Evolutionary conservation across 306 rosid genomes (phyloP), one percentile per base, ranked within the genome.

Genomic region (Sechiopsis laciniata): DNA sequence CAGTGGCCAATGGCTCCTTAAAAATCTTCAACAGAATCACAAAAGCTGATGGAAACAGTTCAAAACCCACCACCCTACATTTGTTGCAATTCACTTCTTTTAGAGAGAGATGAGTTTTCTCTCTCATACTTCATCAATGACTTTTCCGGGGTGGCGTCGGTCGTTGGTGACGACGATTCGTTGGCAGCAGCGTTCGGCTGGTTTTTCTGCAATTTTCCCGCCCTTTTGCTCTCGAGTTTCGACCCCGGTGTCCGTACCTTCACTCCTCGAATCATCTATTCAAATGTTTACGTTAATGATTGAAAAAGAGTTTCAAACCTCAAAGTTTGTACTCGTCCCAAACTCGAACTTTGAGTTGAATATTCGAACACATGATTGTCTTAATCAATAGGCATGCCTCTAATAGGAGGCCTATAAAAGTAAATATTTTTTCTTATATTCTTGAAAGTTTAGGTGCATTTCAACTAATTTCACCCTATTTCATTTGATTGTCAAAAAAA

Each of bases 211-310:
- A 84, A 75, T 78, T 91, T 91, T 75, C 86, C 92, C 4, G 83
- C 75, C 81, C 80, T 83, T 71, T 85, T 84, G 74, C 63, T 82
- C 80, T 90, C 98, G 53, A 90, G 55, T 74, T 89, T 94, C 24
- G 76, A 54, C 54, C 92, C 96, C 19, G 77, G 86, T 82, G 89
- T 90, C 81, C 96, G 80, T 64, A 91, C 99, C 75, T 91, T 91
- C 77, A 94, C 99, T 83, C 99, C 99, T 86, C 97, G 86, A 71
- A 94, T 94, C 99, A 94, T 83, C 98, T 86, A 60, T 76, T 67
- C 0, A 2, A 35, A 14, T 14, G 5, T 7, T 62, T 37, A 14
- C 35, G 0, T 9, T 35, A 16, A n/a, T 62, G 0, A 46, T 45
- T 8, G 11, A 8, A 45, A 45, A 45, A 45, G 8, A 40, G 37